A percentile compares a stretch with the other conserved stretches of the same genome.
Evolutionary conservation across 371 early-diverging fungal genomes (phyloP).

Genomic region (Lichtheimia corymbifera): DNA sequence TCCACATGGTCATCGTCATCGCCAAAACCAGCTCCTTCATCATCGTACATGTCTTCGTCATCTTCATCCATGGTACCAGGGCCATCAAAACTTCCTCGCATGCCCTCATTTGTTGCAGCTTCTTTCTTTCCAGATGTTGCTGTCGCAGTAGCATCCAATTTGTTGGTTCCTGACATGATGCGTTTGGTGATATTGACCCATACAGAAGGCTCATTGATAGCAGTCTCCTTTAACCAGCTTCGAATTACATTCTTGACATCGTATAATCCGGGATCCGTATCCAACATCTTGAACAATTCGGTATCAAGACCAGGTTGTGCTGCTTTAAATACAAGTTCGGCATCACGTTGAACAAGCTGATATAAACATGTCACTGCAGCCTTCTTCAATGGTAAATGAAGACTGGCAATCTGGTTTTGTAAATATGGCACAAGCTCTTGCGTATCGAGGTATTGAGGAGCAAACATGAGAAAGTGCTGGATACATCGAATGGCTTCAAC

Average conservation of each 20-base stretch:
- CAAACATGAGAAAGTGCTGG: conserved; percentile 90
- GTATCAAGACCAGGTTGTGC: conserved; percentile 75
- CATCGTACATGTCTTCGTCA: conserved; percentile 35
- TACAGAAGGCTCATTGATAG: conserved; percentile 70
- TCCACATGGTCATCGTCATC: conserved; percentile 47
- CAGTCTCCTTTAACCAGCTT: conserved; percentile 73
- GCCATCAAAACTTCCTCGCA: conserved; percentile 15
- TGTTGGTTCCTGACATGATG: conserved; percentile 63
- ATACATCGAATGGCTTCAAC: conserved; percentile 88
- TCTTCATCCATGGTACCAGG: conserved; percentile 31
- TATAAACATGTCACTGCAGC: conserved; percentile 87
- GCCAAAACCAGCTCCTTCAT: conserved; percentile 46
- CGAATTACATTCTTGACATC: conserved; percentile 84
- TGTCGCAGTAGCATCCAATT: neutral
- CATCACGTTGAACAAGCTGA: conserved; percentile 82
- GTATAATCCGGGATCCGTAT: conserved; percentile 74
- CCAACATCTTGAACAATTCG: conserved; percentile 81
- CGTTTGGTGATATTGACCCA: conserved; percentile 87
- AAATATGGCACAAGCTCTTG: conserved; percentile 75
- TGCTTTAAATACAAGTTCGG: conserved; percentile 69
- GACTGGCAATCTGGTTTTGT: conserved; percentile 67
- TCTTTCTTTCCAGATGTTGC: neutral
- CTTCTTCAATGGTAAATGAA: conserved; percentile 71
- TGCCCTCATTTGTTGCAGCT: conserved; percentile 2
- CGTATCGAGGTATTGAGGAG: conserved; percentile 73